Evolutionary conservation across 441 rosid species (phyloP).

Genomic region (Euphorbia schlechtendalii): DNA sequence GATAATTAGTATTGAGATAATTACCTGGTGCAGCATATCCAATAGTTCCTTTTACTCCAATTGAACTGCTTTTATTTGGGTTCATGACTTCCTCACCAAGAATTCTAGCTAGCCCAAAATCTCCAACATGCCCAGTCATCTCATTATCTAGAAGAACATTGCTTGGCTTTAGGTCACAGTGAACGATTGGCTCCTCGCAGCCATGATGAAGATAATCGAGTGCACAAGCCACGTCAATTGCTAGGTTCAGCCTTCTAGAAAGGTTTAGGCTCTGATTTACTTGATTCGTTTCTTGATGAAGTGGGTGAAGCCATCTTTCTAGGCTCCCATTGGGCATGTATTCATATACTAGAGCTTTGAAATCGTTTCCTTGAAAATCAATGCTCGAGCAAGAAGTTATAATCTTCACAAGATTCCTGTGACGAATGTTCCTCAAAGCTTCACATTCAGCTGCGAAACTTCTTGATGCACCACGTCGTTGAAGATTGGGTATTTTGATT

Average conservation of each 20-base stretch:
- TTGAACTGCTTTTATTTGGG: neutral
- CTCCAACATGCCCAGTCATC: slow-evolving; percentile 9
- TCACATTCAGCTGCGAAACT: too few relatives aligned
- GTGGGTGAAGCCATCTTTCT: slow-evolving; percentile 13
- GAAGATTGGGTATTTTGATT: too few relatives aligned
- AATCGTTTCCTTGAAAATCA: slow-evolving; percentile 11
- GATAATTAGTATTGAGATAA: too few relatives aligned
- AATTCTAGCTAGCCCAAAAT: slow-evolving; percentile 6
- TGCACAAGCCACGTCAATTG: slow-evolving; percentile 8
- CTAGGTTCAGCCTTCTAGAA: slow-evolving; percentile 6
- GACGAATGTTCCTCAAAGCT: too few relatives aligned
- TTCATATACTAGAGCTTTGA: slow-evolving; percentile 12
- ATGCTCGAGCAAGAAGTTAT: slow-evolving; percentile 11
- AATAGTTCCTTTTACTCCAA: neutral
- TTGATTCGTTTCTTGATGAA: neutral
- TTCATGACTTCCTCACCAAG: neutral
- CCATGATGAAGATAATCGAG: slow-evolving; percentile 6
- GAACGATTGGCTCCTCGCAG: slow-evolving; percentile 5
- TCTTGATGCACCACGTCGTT: too few relatives aligned
- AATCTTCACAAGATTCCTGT: slow-evolving; percentile 7
- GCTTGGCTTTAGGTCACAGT: slow-evolving; percentile 13
- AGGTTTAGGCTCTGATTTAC: neutral
- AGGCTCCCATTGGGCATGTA: slow-evolving; percentile 21
- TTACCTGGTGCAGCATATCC: slow-evolving; percentile 11
- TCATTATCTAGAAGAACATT: slow-evolving; percentile 6